These are phyloP conservation scores for Chlorokybus atmophyticus DNA, from an alignment of 139 green algal species.

Conservation along the genomic window DNA sequence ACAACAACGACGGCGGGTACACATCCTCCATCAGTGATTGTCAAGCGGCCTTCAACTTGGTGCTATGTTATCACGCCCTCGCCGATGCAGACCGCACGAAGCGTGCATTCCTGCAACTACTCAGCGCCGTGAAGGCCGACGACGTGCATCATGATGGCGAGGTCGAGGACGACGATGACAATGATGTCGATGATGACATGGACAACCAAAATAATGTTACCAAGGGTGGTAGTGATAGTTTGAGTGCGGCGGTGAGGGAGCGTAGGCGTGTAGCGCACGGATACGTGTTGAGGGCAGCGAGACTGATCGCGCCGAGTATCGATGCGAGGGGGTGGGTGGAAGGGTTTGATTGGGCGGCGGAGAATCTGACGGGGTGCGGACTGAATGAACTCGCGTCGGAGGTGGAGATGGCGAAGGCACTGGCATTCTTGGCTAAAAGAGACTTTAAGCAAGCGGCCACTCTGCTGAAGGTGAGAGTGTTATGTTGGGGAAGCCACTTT, in stretches of 20 bases:
- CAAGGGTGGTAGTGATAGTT: no score
- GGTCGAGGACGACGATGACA: slow-evolving; percentile 11
- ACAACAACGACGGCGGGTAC: no score
- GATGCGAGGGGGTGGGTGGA: not conserved
- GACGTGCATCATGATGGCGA: slow-evolving; percentile 26
- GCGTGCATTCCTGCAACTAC: slow-evolving; percentile 44
- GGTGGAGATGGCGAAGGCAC: slow-evolving; percentile 59
- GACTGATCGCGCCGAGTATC: not conserved
- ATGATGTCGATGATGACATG: no score
- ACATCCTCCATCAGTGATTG: no score
- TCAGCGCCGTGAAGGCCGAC: slow-evolving; percentile 29
- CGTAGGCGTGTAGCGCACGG: no score
- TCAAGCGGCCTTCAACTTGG: slow-evolving; percentile 63
- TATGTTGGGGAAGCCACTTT: no score
- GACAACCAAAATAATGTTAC: no score
- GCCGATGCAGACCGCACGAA: slow-evolving; percentile 64
- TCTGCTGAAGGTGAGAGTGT: slow-evolving; percentile 45
- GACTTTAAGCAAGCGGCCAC: slow-evolving; percentile 48
- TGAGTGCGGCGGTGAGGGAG: no score
- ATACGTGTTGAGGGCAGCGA: not conserved
- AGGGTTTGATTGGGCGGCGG: not conserved
- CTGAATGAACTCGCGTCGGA: slow-evolving; percentile 11
- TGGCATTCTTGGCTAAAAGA: slow-evolving; percentile 41
- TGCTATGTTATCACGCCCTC: slow-evolving; percentile 60
- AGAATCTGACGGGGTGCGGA: not conserved